Conservation (phyloP, 352 stramenopile species). For the Phytophthora macrochlamydospora region DNA sequence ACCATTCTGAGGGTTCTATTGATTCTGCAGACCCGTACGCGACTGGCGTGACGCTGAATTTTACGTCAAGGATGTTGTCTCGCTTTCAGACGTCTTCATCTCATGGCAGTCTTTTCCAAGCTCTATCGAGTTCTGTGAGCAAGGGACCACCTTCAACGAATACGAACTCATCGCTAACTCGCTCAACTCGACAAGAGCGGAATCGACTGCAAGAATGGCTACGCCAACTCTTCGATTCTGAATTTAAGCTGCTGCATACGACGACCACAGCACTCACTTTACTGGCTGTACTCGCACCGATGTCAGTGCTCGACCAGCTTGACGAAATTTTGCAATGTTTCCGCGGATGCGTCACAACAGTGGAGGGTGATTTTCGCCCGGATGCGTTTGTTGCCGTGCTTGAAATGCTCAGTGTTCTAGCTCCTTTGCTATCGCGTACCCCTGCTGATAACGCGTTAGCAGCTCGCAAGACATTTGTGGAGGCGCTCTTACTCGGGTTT, state of each 20-base stretch:
- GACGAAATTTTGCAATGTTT: conserved; percentile 42
- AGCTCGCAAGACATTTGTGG: conserved; percentile 41
- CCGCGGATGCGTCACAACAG: conserved; percentile 57
- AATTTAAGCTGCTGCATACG: conserved; percentile 63
- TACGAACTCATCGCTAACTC: conserved; percentile 14
- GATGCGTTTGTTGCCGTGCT: conserved; percentile 70
- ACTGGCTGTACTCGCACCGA: conserved; percentile 52
- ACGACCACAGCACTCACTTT: conserved; percentile 66
- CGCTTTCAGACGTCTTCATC: conserved; percentile 61
- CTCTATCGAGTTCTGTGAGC: conserved; percentile 45
- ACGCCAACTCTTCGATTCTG: conserved; percentile 58
- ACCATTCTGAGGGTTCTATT: conserved; percentile 18
- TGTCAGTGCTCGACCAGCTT: conserved; percentile 41
- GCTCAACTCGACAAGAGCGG: conserved; percentile 34
- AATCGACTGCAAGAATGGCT: conserved; percentile 43
- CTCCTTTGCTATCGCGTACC: conserved; percentile 23
- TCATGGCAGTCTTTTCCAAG: conserved; percentile 63
- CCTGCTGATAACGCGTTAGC: conserved; percentile 16
- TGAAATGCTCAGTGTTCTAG: conserved; percentile 68
- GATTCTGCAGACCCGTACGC: conserved; percentile 14
- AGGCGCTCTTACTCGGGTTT: conserved; percentile 63
- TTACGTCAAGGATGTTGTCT: conserved; percentile 81
- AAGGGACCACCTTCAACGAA: conserved; percentile 18
- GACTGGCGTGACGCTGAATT: conserved; percentile 34
- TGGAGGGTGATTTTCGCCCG: conserved; percentile 64